These are phyloP conservation scores for Crithidia thermophila DNA, from an alignment of 208 protist genomes.

Conservation along the genomic window DNA sequence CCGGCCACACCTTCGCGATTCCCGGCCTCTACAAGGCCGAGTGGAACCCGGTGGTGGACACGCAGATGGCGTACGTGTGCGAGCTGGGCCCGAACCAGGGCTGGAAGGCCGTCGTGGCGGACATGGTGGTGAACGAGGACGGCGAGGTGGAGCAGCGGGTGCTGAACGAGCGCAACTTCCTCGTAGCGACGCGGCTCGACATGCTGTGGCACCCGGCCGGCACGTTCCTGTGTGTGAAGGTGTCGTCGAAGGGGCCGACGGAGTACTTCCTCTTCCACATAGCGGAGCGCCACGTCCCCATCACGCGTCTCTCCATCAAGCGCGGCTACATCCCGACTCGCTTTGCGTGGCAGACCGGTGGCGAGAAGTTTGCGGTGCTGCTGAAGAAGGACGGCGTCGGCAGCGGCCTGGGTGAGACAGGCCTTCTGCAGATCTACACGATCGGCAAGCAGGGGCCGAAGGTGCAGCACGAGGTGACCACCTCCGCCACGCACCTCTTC, in stretches of 20 bases:
- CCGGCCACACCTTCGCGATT: conserved; percentile 67
- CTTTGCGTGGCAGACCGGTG: conserved; percentile 87
- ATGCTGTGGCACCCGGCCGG: conserved; percentile 91
- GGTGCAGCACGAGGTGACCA: conserved; percentile 63
- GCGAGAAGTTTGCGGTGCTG: conserved; percentile 82
- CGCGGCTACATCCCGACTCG: conserved; percentile 64
- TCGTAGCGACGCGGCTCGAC: conserved; percentile 72
- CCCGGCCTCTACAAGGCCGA: conserved; percentile 82
- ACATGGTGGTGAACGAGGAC: conserved; percentile 75
- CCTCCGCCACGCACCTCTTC: conserved; percentile 74
- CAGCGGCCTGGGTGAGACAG: conserved; percentile 51
- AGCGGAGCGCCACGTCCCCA: conserved; percentile 53
- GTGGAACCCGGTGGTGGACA: conserved; percentile 82
- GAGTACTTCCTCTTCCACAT: conserved; percentile 89
- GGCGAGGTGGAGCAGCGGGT: conserved; percentile 72
- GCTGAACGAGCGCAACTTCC: conserved; percentile 83
- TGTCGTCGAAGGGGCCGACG: conserved; percentile 53
- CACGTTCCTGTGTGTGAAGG: conserved; percentile 83
- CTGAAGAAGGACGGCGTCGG: conserved; percentile 50
- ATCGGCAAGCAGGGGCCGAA: conserved; percentile 82
- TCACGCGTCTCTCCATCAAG: conserved; percentile 74
- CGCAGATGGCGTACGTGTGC: conserved; percentile 80
- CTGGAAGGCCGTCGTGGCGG: conserved; percentile 80
- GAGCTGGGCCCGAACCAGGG: conserved; percentile 59
- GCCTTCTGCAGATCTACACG: conserved; percentile 76